These are phyloP conservation scores for Ustilago trichophora DNA, from an alignment of 1,284 basidiomycete genomes.

Conservation along the genomic window DNA sequence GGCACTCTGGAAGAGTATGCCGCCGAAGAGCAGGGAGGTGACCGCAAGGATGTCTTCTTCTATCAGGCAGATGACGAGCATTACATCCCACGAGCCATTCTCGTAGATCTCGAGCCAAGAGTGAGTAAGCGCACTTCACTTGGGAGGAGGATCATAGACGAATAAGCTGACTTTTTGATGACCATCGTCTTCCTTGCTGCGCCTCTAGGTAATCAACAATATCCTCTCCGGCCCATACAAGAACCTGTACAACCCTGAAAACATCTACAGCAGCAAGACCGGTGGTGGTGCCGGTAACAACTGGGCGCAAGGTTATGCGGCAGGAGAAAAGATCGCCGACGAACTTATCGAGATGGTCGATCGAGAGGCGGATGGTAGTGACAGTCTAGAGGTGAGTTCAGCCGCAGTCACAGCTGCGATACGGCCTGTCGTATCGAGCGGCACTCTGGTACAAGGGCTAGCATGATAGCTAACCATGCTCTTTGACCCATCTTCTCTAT, in stretches of 20 bases:
- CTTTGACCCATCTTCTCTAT: too few species aligned
- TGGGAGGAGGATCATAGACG: too few species aligned
- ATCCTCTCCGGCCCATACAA: constrained; percentile 91
- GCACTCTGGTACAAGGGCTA: too few species aligned
- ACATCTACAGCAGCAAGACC: constrained; percentile 92
- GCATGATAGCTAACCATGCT: too few species aligned
- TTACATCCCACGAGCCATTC: constrained; percentile 94
- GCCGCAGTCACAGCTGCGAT: too few species aligned
- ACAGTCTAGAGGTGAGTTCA: constrained; percentile 84
- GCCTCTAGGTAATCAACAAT: constrained; percentile 94
- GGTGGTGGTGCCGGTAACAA: constrained; percentile 99
- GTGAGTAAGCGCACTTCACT: constrained; percentile 72
- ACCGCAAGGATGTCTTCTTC: constrained; percentile 99
- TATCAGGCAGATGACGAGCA: constrained; percentile 99
- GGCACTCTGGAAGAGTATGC: constrained; percentile 64
- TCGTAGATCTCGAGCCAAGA: constrained; percentile 96
- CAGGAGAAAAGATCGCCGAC: constrained; percentile 92
- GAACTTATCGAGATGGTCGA: constrained; percentile 99
- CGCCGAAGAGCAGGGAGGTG: constrained; percentile 67
- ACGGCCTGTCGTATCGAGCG: too few species aligned
- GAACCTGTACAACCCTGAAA: constrained; percentile 96
- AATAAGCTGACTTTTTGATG: too few species aligned
- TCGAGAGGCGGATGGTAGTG: constrained; percentile 96
- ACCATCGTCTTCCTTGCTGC: too few species aligned
- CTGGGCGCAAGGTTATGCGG: constrained; percentile 87